Percentiles rank a stretch among this genome's conserved stretches.
phyloP scores from a whole-genome alignment of 768 basidiomycete species.

The Serpula lacrymans region DNA sequence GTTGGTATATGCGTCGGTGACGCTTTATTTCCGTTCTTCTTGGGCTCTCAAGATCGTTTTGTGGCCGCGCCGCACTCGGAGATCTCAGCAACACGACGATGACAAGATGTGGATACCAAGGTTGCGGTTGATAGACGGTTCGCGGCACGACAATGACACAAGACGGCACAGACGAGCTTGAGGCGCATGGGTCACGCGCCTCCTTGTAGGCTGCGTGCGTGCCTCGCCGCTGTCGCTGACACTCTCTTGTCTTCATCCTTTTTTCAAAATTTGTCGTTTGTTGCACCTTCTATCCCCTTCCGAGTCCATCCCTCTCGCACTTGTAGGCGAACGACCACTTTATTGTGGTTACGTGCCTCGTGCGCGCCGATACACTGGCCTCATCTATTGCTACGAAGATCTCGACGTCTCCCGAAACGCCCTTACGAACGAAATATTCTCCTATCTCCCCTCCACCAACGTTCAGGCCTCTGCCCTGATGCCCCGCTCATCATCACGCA shows the following conservation, averaged over 20 bases:
- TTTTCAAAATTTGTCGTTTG: conserved; percentile 36
- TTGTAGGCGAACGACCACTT: conserved; percentile 80
- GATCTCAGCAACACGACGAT: conserved; percentile 28
- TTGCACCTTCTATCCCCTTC: conserved; percentile 43
- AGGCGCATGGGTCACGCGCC: conserved; percentile 51
- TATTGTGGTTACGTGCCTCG: conserved; percentile 77
- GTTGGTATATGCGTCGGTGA: conserved; percentile 20
- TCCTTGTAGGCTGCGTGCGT: conserved; percentile 47
- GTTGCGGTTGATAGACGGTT: conserved; percentile 49
- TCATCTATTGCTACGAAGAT: conserved; percentile 31
- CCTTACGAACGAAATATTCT: background rate
- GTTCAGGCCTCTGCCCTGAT: conserved; percentile 9
- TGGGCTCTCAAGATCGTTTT: conserved; percentile 33
- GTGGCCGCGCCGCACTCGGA: conserved; percentile 56
- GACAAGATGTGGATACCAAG: conserved; percentile 52
- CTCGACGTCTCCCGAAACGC: background rate
- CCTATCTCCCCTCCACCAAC: no score
- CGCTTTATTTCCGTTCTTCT: conserved; percentile 13
- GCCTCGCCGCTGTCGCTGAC: conserved; percentile 50
- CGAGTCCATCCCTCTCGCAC: conserved; percentile 50
- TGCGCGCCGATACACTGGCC: conserved; percentile 74
- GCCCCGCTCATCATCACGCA: conserved; percentile 23
- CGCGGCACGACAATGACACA: conserved; percentile 63
- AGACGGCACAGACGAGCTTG: conserved; percentile 58
- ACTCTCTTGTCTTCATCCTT: conserved; percentile 56